Evolutionary conservation across 768 basidiomycete genomes (phyloP).

Genomic region (Rhodotorula sphaerocarpa): DNA sequence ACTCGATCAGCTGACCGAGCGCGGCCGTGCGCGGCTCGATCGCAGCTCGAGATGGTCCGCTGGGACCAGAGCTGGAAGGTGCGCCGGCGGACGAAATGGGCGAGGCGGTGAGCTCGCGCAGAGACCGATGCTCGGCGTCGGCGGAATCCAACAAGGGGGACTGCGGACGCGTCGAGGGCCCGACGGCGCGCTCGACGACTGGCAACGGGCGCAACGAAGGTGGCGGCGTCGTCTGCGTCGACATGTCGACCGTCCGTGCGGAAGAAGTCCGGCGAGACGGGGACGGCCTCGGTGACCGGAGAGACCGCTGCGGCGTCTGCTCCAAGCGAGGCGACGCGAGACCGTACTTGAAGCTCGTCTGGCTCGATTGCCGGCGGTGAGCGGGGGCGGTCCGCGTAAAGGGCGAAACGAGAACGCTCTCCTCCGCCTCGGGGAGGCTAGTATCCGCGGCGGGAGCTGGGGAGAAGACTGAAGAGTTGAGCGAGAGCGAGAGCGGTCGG

Average conservation of each 20-base stretch:
- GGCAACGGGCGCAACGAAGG: neutral
- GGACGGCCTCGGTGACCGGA: neutral
- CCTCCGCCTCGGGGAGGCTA: constrained; percentile 2
- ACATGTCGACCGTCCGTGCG: neutral
- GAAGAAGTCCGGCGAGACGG: neutral
- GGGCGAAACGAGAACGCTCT: constrained; percentile 1
- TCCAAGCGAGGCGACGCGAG: neutral
- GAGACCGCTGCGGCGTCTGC: neutral
- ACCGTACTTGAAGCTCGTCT: constrained; percentile 1
- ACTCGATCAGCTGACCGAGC: constrained; percentile 44
- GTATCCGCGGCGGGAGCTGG: constrained; percentile 23
- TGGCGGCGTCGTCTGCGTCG: neutral
- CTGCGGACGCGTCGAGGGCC: neutral
- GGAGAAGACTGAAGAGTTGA: constrained; percentile 30
- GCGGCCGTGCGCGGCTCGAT: constrained; percentile 36
- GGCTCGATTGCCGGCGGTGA: constrained; percentile 12
- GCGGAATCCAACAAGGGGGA: neutral
- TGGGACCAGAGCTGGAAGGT: no score
- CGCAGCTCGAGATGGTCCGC: no score
- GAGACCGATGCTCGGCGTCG: neutral
- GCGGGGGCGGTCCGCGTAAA: constrained; percentile 4
- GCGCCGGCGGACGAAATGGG: no score
- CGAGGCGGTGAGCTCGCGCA: no score
- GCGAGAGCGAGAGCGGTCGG: constrained; percentile 31
- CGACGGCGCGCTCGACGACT: neutral